Percentiles rank a stretch among this genome's conserved stretches.
phyloP scores from a whole-genome alignment of 2,329 filamentous ascomycete species.

The Pseudocercospora musae region DNA sequence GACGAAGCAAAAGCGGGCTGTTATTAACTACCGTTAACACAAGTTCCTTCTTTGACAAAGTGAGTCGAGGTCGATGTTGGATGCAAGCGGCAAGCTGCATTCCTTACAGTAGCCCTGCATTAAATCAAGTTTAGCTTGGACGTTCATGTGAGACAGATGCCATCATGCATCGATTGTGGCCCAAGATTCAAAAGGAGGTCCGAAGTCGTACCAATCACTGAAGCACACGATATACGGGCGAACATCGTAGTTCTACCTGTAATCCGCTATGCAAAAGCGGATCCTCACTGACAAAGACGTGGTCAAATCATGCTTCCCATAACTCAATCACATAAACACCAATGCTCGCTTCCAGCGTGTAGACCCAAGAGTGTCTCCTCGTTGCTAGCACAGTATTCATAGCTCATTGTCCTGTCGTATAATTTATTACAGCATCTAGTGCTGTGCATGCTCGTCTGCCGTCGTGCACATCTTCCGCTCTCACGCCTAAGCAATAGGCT shows the following conservation, averaged over 20 bases:
- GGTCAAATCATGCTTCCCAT: neutral
- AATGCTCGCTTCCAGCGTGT: neutral
- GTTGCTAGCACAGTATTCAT: neutral
- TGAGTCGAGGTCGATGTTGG: neutral
- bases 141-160: neutral
- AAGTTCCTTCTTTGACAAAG: neutral
- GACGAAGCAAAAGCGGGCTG: neutral
- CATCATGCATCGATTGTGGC: neutral
- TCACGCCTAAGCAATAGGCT: slow-evolving; percentile 41
- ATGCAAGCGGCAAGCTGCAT: neutral
- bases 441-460: neutral
- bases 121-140: neutral
- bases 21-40: neutral
- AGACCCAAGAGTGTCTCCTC: neutral
- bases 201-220: no score
- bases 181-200: neutral
- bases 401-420: neutral
- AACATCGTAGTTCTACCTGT: neutral
- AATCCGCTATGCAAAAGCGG: no score
- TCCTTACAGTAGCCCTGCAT: no score
- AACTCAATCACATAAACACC: neutral
- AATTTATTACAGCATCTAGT: neutral
- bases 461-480: neutral
- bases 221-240: no score
- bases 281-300: no score